Base-by-base conservation (phyloP, 768 basidiomycete species). In the Podaxis sp. region DNA sequence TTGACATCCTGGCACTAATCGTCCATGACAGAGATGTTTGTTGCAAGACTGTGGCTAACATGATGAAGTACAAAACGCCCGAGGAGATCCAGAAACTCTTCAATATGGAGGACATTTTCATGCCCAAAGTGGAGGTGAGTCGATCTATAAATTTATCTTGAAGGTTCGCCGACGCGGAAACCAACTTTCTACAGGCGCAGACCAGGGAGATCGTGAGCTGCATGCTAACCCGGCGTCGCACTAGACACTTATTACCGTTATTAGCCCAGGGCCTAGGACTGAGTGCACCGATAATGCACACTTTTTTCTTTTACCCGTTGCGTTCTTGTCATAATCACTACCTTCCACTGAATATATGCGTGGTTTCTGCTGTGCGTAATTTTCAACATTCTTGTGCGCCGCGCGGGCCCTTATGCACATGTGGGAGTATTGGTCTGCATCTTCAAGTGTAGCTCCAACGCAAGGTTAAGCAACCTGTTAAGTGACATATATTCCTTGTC, bases 41-140 rank as follows among this genome's bases (percentile, higher is more conserved):
- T 1, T 97, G 96, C 86, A 96, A 96, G 83, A 96, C 95, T 2
- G 96, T 97, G 3, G 97, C 97, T 13, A 99, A 99, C 84, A 99
- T 99, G 97, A 99, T 99, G 85, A 99, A 99, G 82, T 96, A 97
- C 37, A 99, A 99, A 86, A 96, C 95, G 3, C 97, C 97, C 22
- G 97, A 99, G 76, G 97, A 99, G 79, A 99, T 99, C 68, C 90
- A 96, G 62, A 98, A 98, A 72, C 86, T 99, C 58, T 98, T 95
- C 82, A 96, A 97, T 84, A 95, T 96, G 67, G 91, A 93, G 36
- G 95, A 95, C 74, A 96, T 98, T 78, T 99, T 99, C 73, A 98
- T 96, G 4, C 95, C 96, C 20, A 97, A 99, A 73, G 97, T 99
- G 75, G 97, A 99, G 89, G 96, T 95, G 51, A 51, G 78, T 75